These are phyloP conservation scores for Coccomyxa subellipsoidea DNA, from an alignment of 163 green algal genomes.

Conservation along the genomic window DNA sequence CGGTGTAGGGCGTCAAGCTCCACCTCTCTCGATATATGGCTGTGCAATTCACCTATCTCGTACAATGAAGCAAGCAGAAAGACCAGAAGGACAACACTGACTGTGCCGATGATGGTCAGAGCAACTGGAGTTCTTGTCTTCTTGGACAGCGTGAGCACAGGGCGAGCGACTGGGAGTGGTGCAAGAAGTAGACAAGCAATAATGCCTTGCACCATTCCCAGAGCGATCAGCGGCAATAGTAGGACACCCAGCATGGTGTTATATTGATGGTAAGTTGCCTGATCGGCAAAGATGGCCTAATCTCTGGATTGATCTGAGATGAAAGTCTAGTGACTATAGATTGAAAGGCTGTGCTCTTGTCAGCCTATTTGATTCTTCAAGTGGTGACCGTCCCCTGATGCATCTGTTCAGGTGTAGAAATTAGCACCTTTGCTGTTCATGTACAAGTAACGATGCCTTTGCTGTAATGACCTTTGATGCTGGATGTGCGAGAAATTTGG, in stretches of 20 bases:
- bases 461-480: too few species aligned
- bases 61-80: conserved; percentile 10
- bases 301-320: neutral
- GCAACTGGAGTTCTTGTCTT: conserved; percentile 10
- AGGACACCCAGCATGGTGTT: conserved; percentile 15
- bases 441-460: too few species aligned
- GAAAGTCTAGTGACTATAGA: neutral
- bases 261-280: neutral
- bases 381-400: too few species aligned
- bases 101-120: conserved; percentile 18
- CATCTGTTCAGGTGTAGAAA: too few species aligned
- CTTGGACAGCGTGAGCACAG: conserved; percentile 10
- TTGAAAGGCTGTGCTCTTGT: neutral
- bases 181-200: conserved; percentile 14
- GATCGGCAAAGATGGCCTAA: neutral
- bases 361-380: too few species aligned
- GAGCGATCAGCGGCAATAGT: conserved; percentile 12
- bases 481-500: too few species aligned
- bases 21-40: neutral
- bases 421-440: too few species aligned
- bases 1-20: neutral
- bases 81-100: conserved; percentile 13
- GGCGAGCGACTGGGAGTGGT: conserved; percentile 13
- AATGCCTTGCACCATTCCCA: neutral
- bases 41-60: neutral